phyloP scores from a whole-genome alignment of 2,329 filamentous ascomycete genomes.

The Trichoderma koningiopsis region DNA sequence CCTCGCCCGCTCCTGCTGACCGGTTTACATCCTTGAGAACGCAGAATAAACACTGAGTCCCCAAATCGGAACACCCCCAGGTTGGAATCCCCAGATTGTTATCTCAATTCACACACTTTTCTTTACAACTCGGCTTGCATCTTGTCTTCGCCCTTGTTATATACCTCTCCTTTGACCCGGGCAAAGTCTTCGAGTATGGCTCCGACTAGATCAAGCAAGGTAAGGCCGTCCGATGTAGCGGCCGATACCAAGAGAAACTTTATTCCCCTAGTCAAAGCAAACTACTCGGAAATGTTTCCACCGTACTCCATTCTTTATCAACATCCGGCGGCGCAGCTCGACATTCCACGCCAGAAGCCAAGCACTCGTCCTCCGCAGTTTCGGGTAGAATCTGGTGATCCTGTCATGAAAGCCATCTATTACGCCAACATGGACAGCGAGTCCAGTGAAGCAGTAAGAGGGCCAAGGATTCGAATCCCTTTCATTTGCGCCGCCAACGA shows the following conservation, averaged over 20 bases:
- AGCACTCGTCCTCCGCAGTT: conserved; percentile 49
- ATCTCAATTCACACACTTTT: not conserved
- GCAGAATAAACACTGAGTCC: conserved; percentile 1
- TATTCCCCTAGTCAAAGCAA: conserved; percentile 64
- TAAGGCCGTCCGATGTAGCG: conserved; percentile 62
- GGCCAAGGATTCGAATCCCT: conserved; percentile 51
- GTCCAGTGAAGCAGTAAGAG: conserved; percentile 38
- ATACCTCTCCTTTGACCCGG: not conserved
- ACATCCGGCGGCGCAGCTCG: conserved; percentile 52
- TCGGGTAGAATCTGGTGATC: conserved; percentile 58
- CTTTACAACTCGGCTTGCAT: not conserved
- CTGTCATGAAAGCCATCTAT: conserved; percentile 61
- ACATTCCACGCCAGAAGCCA: conserved; percentile 40
- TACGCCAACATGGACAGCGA: conserved; percentile 52
- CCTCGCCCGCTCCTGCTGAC: conserved; percentile 16
- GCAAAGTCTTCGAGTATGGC: conserved; percentile 34
- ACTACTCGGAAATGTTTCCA: conserved; percentile 57
- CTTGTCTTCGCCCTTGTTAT: not conserved
- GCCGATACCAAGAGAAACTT: conserved; percentile 71
- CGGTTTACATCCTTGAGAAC: conserved; percentile 11
- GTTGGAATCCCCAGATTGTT: not conserved
- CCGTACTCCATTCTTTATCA: conserved; percentile 62
- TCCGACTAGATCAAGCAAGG: conserved; percentile 37
- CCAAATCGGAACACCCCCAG: not conserved
- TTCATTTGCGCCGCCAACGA: conserved; percentile 77